These are phyloP conservation scores for Heracleum sosnowskyi DNA, from an alignment of 129 eudicot species.

Conservation along the genomic window DNA sequence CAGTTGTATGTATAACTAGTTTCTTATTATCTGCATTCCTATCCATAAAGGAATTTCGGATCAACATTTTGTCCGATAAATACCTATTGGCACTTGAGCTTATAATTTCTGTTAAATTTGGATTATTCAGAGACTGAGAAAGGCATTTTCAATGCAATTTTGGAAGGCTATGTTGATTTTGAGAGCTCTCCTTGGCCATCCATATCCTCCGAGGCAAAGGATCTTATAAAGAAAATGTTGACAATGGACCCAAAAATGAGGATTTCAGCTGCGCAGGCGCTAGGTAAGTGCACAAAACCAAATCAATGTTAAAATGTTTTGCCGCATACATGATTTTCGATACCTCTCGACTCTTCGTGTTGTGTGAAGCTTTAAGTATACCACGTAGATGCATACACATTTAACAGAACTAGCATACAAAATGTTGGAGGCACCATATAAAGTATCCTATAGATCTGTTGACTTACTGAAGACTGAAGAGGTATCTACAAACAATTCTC, in stretches of 20 bases:
- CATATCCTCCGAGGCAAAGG: conserved; percentile 68
- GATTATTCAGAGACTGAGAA: conserved; percentile 58
- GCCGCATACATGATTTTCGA: no score
- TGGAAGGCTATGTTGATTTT: conserved; percentile 47
- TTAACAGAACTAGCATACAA: no score
- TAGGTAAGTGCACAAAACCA: conserved; percentile 41
- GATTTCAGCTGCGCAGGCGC: conserved; percentile 78
- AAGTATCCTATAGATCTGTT: not conserved
- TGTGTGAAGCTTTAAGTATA: no score
- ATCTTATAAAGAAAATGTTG: conserved; percentile 69
- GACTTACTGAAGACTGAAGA: not conserved
- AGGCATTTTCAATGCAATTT: conserved; percentile 57
- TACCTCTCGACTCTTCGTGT: no score
- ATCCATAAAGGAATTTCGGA: no score
- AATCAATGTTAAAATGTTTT: not conserved
- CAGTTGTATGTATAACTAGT: no score
- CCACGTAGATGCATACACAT: no score
- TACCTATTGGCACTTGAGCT: not conserved
- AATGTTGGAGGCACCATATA: no score
- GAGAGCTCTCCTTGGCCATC: conserved; percentile 73
- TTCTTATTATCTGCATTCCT: no score
- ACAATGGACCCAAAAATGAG: conserved; percentile 56
- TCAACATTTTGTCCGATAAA: not conserved
- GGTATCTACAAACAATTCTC: not conserved
- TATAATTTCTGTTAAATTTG: not conserved